These are phyloP conservation scores for Penicillium cataractarum DNA, from an alignment of 495 filamentous ascomycete species.

Conservation along the genomic window DNA sequence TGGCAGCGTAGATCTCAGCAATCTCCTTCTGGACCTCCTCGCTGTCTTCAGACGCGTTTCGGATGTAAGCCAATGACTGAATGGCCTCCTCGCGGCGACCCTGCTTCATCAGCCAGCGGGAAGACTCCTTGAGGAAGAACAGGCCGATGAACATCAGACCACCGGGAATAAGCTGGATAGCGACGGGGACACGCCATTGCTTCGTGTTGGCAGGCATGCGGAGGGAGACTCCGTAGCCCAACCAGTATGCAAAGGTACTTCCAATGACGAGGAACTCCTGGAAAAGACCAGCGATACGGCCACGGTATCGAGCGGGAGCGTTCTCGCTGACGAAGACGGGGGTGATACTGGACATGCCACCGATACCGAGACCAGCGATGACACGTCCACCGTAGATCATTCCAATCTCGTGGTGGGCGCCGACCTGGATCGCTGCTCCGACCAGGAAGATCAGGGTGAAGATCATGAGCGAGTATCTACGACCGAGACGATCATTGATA, in stretches of 20 bases:
- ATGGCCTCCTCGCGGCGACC: slow-evolving; percentile 49
- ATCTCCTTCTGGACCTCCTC: slow-evolving; percentile 56
- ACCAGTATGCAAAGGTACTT: slow-evolving; percentile 47
- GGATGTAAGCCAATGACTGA: slow-evolving; percentile 45
- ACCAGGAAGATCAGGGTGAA: slow-evolving; percentile 62
- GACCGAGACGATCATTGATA: slow-evolving; percentile 61
- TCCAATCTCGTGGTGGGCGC: slow-evolving; percentile 40
- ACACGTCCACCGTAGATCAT: slow-evolving; percentile 49
- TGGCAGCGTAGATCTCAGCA: slow-evolving; percentile 60
- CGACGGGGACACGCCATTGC: slow-evolving; percentile 59
- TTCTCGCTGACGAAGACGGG: slow-evolving; percentile 56
- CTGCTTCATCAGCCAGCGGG: slow-evolving; percentile 58
- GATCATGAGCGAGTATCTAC: slow-evolving; percentile 59
- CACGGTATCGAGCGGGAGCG: slow-evolving; percentile 44
- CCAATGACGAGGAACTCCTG: slow-evolving; percentile 36
- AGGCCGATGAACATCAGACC: slow-evolving; percentile 52
- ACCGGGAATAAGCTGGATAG: slow-evolving; percentile 57
- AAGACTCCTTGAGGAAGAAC: slow-evolving; percentile 57
- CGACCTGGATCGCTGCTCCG: slow-evolving; percentile 64
- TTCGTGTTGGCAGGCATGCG: slow-evolving; percentile 42
- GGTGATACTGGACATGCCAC: slow-evolving; percentile 51
- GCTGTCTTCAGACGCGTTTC: slow-evolving; percentile 42
- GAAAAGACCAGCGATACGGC: slow-evolving; percentile 46
- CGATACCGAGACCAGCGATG: slow-evolving; percentile 47
- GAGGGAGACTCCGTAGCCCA: slow-evolving; percentile 55